phyloP scores from a whole-genome alignment of 495 filamentous ascomycete genomes.

The Astrothelium macrocarpum region DNA sequence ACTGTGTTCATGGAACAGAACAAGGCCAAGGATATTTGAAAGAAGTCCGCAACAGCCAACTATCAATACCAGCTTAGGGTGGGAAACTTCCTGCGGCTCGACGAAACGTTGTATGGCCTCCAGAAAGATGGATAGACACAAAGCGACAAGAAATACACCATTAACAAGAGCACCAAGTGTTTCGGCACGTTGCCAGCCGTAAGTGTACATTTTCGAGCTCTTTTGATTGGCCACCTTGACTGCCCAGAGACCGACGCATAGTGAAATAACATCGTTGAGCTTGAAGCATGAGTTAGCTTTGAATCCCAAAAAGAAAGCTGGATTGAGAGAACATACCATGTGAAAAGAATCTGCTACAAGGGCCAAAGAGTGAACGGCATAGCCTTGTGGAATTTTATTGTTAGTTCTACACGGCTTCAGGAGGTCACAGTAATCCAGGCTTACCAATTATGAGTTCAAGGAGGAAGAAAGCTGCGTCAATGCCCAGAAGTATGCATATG shows the following conservation, averaged over 20 bases:
- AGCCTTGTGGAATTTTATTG: constrained; percentile 39
- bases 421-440: constrained; percentile 18
- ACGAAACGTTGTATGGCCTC: constrained; percentile 85
- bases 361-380: constrained; percentile 79
- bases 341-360: constrained; percentile 96
- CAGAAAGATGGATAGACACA: constrained; percentile 91
- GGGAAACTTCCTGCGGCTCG: constrained; percentile 74
- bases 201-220: constrained; percentile 81
- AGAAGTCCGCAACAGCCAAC: constrained; percentile 69
- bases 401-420: constrained; percentile 8
- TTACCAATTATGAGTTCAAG: constrained; percentile 71
- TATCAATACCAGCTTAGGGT: constrained; percentile 59
- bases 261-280: constrained; percentile 93
- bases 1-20: constrained; percentile 86
- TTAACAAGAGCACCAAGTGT: constrained; percentile 92
- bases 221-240: constrained; percentile 72
- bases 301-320: no score
- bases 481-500: constrained; percentile 84
- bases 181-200: constrained; percentile 98
- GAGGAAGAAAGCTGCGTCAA: constrained; percentile 83
- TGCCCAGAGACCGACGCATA: constrained; percentile 89
- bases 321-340: constrained; percentile 61
- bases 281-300: no score
- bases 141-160: constrained; percentile 89
- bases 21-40: constrained; percentile 82